phyloP scores from a whole-genome alignment of 1,139 yeast species.

The Pichia norvegensis region DNA sequence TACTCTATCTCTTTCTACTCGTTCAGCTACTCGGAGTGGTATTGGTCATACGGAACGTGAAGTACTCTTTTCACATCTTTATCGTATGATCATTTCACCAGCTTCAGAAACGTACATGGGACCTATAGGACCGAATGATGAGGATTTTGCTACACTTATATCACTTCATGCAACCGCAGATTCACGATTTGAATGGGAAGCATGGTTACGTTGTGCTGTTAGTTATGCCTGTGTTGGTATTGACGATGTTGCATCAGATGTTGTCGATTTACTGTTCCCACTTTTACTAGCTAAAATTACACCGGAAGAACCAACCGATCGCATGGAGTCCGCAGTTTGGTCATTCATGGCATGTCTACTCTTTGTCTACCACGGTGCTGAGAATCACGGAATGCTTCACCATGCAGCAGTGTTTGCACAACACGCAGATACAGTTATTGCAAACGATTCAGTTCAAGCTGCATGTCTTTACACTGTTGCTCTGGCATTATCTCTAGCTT shows the following conservation, averaged over 20 bases:
- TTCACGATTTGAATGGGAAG: conserved; percentile 34
- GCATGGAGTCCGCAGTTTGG: conserved; percentile 23
- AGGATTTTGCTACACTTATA: conserved; percentile 26
- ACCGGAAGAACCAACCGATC: conserved; percentile 5
- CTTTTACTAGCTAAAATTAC: conserved; percentile 24
- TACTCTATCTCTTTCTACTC: conserved; percentile 32
- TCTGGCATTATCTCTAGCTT: conserved; percentile 38
- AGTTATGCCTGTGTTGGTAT: conserved; percentile 42
- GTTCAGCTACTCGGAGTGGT: conserved; percentile 30
- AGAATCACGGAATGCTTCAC: conserved; percentile 45
- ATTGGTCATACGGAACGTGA: conserved; percentile 46
- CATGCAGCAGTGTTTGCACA: conserved; percentile 29
- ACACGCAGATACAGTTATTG: conserved; percentile 20
- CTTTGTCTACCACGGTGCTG: conserved; percentile 41
- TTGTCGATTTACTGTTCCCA: conserved; percentile 35
- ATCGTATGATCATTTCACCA: conserved; percentile 36
- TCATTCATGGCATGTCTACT: conserved; percentile 40
- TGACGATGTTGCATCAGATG: conserved; percentile 45
- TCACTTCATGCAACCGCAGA: conserved; percentile 16
- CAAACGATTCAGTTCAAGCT: conserved; percentile 29
- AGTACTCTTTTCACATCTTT: conserved; percentile 43
- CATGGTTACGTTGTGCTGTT: conserved; percentile 33
- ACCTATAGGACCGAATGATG: conserved; percentile 9
- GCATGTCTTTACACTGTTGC: conserved; percentile 44
- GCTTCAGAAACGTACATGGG: conserved; percentile 28